Evolutionary conservation across 495 filamentous ascomycete species (phyloP).

Genomic region (Neurospora sp.): DNA sequence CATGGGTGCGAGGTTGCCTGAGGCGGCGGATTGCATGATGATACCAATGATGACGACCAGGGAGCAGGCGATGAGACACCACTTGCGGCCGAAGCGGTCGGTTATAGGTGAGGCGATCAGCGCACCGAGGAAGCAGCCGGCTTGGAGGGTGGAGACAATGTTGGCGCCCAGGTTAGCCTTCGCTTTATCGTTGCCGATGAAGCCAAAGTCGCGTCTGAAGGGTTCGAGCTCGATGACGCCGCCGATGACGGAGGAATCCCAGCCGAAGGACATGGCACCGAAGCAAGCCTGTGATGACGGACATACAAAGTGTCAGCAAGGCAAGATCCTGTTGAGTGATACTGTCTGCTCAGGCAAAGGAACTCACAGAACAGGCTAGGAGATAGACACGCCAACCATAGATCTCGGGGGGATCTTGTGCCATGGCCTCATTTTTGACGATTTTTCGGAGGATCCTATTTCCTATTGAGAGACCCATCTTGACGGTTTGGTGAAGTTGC

Average conservation of each 20-base stretch:
- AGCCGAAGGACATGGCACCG: constrained; percentile 65
- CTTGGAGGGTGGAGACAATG: constrained; percentile 47
- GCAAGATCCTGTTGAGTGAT: constrained; percentile 1
- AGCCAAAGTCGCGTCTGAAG: constrained; percentile 33
- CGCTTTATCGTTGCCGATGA: constrained; percentile 16
- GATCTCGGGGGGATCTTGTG: constrained; percentile 60
- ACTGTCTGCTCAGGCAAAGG: neutral
- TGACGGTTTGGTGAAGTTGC: constrained; percentile 7
- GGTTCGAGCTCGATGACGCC: constrained; percentile 47
- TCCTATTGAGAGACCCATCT: constrained; percentile 12
- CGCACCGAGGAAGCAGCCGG: constrained; percentile 41
- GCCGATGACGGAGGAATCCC: constrained; percentile 56
- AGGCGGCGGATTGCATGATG: constrained; percentile 43
- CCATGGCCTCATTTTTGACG: constrained; percentile 73
- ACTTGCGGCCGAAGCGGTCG: constrained; percentile 39
- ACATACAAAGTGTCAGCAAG: constrained; percentile 1
- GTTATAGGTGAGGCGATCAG: constrained; percentile 26
- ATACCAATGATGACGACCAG: constrained; percentile 45
- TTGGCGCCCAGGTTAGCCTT: constrained; percentile 30
- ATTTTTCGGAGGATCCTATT: constrained; percentile 46
- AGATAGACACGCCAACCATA: constrained; percentile 69
- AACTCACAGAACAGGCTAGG: constrained; percentile 55
- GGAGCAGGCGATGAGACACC: constrained; percentile 47
- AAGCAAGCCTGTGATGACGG: constrained; percentile 48
- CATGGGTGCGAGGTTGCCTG: constrained; percentile 44